Evolutionary conservation across 495 filamentous ascomycete species (phyloP).

Genomic region (Halenospora varia): DNA sequence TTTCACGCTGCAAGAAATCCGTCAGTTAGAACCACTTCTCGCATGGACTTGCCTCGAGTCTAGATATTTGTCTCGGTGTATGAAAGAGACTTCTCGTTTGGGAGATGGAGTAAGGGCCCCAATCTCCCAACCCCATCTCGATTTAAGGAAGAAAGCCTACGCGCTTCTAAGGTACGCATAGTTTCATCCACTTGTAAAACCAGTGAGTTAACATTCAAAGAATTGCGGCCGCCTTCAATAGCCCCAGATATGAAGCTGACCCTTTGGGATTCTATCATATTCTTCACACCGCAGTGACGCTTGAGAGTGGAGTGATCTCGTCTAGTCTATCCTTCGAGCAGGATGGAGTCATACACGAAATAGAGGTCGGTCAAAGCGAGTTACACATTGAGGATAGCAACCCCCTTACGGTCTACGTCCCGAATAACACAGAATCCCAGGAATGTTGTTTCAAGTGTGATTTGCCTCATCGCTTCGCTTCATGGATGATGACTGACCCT

Average conservation of each 20-base stretch:
- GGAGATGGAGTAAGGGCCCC: background rate
- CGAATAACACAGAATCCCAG: slow-evolving; percentile 27
- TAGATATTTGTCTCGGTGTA: slow-evolving; percentile 6
- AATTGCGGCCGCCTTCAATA: slow-evolving; percentile 30
- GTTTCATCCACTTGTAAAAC: background rate
- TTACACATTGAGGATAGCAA: slow-evolving; percentile 32
- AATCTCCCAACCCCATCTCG: background rate
- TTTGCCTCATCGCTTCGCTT: slow-evolving; percentile 24
- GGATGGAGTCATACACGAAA: slow-evolving; percentile 22
- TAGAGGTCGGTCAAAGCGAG: slow-evolving; percentile 21
- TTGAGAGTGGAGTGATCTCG: slow-evolving; percentile 30
- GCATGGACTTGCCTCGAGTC: background rate
- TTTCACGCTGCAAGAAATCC: background rate
- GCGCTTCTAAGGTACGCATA: slow-evolving; percentile 32
- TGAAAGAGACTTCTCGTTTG: slow-evolving; percentile 6
- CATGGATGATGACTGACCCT: background rate
- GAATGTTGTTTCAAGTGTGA: slow-evolving; percentile 29
- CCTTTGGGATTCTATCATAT: slow-evolving; percentile 26
- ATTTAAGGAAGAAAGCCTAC: slow-evolving; percentile 32
- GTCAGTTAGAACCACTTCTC: background rate
- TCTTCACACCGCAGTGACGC: slow-evolving; percentile 24
- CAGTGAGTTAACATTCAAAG: slow-evolving; percentile 3
- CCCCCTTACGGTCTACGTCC: slow-evolving; percentile 36
- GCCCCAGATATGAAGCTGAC: slow-evolving; percentile 26
- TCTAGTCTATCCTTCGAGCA: slow-evolving; percentile 25